Conservation (phyloP, 768 basidiomycete genomes). For the Mycena vulgaris region DNA sequence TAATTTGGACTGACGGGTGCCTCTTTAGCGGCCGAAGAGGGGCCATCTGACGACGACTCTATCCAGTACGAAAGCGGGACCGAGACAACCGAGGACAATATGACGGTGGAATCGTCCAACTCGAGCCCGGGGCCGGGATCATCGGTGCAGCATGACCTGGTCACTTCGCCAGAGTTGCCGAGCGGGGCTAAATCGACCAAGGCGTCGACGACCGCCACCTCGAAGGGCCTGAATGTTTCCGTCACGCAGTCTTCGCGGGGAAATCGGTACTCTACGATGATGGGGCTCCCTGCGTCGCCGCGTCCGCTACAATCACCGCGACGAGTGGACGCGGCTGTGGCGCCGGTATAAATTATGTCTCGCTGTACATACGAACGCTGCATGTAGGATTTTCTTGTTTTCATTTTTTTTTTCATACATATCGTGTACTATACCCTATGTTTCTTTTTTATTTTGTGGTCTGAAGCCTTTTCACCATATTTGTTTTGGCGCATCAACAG, state of each 20-base stretch:
- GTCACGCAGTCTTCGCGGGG: slow-evolving; percentile 66
- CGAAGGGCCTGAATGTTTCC: slow-evolving; percentile 79
- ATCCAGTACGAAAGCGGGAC: slow-evolving; percentile 82
- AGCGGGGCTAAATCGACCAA: slow-evolving; percentile 56
- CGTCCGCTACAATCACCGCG: slow-evolving; percentile 63
- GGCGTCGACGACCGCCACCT: slow-evolving; percentile 75
- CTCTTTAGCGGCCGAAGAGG: slow-evolving; percentile 69
- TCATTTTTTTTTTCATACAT: slow-evolving; percentile 6
- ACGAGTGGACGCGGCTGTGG: not conserved
- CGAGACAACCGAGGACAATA: slow-evolving; percentile 76
- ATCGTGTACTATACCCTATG: slow-evolving; percentile 22
- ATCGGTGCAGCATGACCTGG: slow-evolving; percentile 39
- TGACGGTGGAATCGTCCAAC: slow-evolving; percentile 63
- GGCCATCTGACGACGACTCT: slow-evolving; percentile 80
- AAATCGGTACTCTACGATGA: slow-evolving; percentile 75
- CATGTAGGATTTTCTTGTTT: slow-evolving; percentile 15
- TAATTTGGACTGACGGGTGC: slow-evolving; percentile 34
- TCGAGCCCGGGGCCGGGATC: slow-evolving; percentile 56
- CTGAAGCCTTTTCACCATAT: slow-evolving; percentile 17
- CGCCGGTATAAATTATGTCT: not conserved
- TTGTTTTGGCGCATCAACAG: slow-evolving; percentile 17
- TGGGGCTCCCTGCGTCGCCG: slow-evolving; percentile 67
- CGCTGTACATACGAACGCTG: not conserved
- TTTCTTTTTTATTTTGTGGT: too few species aligned
- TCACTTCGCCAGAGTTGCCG: slow-evolving; percentile 60